Base-by-base conservation (phyloP, 2,329 filamentous ascomycete species). In the Achaetomium macrosporum region DNA sequence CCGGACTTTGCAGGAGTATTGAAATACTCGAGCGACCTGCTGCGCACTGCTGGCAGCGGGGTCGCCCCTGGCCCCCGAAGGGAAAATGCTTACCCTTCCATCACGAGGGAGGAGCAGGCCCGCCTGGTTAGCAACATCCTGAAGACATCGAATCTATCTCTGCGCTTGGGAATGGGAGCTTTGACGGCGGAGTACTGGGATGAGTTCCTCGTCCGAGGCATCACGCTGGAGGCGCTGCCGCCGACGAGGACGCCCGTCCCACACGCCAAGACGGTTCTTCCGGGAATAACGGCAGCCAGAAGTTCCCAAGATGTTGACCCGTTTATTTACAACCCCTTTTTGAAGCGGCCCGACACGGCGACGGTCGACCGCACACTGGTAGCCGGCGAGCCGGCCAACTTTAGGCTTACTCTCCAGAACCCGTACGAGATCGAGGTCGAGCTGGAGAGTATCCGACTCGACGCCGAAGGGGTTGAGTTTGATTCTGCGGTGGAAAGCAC, bases 301-400 rank as follows among this genome's bases (percentile, higher is more conserved):
- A 73, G 76, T 13, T 82, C 79, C 3, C 79, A 82, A 59, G 79
- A 82, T 54, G 76, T 82, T 5, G 90, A 93, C 56, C 93, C 93
- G 0, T 96, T 99, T 62, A 88, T 99, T 53, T 95, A 97, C 66
- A 96, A 96, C 64, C 90, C 93, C 0, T 97, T 96, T 64, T 71
- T 90, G 17, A 90, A 90, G 68, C 77, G 78, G 49, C 70, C 77
- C 0, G 78, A 82, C 40, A 77, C 85, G 47, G 77, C 78, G 20
- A 74, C 76, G 1, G 73, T 79, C 12, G 83, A 90, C 54, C 78
- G 78, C 53, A 79, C 90, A 1, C 74, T 96, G 30, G 88, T 97
- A 17, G 84, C 88, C 5, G 85, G 84, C 15, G 91, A 97, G 67
- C 71, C 81, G 53, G 84, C 88, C 2, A 83, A 79, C 4, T 96